Percentiles rank a stretch among this genome's conserved stretches.
Conservation (phyloP, 192 early-diverging fungal genomes). For the Entomortierella lignicola region DNA sequence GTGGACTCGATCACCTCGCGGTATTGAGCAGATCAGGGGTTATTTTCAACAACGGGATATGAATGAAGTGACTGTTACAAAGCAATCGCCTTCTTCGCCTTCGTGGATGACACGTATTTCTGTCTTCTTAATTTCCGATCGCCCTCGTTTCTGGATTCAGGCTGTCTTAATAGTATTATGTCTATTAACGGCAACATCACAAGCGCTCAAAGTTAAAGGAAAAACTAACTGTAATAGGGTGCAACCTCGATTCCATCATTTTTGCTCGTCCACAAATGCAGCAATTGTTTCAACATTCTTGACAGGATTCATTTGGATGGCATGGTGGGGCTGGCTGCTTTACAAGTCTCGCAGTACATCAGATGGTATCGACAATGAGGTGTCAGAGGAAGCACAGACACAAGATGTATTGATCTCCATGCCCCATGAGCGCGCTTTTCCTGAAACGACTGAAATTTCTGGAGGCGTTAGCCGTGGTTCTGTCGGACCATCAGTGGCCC, state of each 20-base stretch:
- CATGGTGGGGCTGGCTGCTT: conserved; percentile 17
- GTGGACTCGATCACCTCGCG: conserved; percentile 17
- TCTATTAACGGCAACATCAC: not conserved
- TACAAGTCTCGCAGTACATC: not conserved
- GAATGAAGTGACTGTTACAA: not conserved
- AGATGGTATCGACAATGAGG: not conserved
- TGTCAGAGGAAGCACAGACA: not conserved
- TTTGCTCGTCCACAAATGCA: conserved; percentile 23
- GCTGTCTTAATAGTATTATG: not conserved
- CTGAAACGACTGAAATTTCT: not conserved
- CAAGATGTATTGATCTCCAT: conserved; percentile 9
- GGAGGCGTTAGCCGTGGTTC: not conserved
- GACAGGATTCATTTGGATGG: not conserved
- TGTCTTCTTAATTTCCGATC: conserved; percentile 2
- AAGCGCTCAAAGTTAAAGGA: conserved; percentile 22
- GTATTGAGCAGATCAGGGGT: not conserved
- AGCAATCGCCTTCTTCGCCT: not conserved
- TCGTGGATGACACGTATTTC: not conserved
- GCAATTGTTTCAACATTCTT: conserved; percentile 9
- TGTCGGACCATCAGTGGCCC: too few species aligned
- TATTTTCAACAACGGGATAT: not conserved
- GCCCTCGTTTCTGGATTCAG: conserved; percentile 17
- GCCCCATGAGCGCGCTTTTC: not conserved
- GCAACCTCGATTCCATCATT: not conserved
- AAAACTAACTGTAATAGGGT: not conserved